Evolutionary conservation across 2,329 filamentous ascomycete genomes (phyloP), one percentile per base, ranked within the genome.

Genomic region (Nigrograna mackinnonii): DNA sequence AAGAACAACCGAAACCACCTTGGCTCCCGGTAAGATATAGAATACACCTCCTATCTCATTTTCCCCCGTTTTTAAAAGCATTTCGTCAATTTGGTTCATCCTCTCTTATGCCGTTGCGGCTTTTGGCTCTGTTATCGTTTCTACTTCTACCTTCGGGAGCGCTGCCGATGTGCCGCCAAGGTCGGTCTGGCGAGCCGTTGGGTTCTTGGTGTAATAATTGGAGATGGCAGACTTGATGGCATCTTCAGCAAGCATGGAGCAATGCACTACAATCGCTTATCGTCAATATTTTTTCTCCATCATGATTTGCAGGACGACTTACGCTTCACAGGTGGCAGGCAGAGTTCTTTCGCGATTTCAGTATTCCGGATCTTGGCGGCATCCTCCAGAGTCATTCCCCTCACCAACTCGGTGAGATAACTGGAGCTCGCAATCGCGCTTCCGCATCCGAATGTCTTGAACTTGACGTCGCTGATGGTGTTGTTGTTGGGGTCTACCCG

Each of bases 401-500:
- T 83, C 50, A 99, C 91, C 46, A 99, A 78, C 73, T 96, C 91
- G 6, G 94, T 99, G 60, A 99, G 74, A 69, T 99, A 99, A 65
- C 87, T 94, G 46, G 88, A 95, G 52, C 87, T 92, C 32, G 94
- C 94, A 71, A 99, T 99, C 53, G 94, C 94, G 21, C 86, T 91
- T 41, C 91, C 91, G 69, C 91, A 96, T 38, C 91, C 91, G 66
- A 96, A 96, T 0, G 91, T 96, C 84, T 96, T 96, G 83, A 96
- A 96, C 74, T 95, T 94, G 68, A 95, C 91, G 60, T 96, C 92
- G 59, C 85, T 85, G 67, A 96, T 96, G 57, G 85, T 92, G 69
- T 94, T 89, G 62, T 84, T 89, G 58, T 86, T 79, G 52, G 89
- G 88, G 73, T 96, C 91, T 60, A 96, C 91, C 45, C 89, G 86